Evolutionary conservation across 148 eudicot genomes (phyloP), one percentile per base, ranked within the genome.

Genomic region (Camellia sinensis): DNA sequence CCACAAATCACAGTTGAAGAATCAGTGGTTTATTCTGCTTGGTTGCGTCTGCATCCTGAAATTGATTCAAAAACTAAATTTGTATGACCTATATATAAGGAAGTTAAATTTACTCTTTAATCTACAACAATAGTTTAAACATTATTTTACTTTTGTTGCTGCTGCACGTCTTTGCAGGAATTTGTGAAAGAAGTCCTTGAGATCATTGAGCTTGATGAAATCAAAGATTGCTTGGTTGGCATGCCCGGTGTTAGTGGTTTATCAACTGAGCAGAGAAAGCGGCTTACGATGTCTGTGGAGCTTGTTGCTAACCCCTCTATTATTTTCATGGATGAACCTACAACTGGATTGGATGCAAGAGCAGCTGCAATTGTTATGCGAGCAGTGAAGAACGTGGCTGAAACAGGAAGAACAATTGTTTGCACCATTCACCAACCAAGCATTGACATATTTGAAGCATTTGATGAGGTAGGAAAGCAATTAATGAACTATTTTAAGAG

Each of bases 351-450:
- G 40, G 97, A 92, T 85, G 98, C 98, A 60, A 87, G 98, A 87
- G 91, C 98, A 75, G 97, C 98, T 71, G 93, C 98, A 21, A 94
- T 92, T 85, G 97, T 94, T 18, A 91, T 94, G 90, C 82, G 97
- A 67, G 97, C 95, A 15, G 90, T 91, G 12, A 91, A 90, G 80
- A 94, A 94, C 80, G 87, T 92, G 67, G 94, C 84, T 60, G 80
- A 78, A 18, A 92, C 97, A 21, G 97, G 95, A 67, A 89, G 97
- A 77, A 94, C 98, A 37, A 89, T 92, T 64, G 97, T 90, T 46
- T 94, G 97, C 87, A 94, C 97, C 72, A 92, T 94, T 79, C 98
- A 94, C 83, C 98, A 94, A 62, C 97, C 97, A 43, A 92, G 95
- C 65, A 92, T 94, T 73, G 94, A 94, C 82, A 94, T 94, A 71